Evolutionary conservation across 2,329 filamentous ascomycete genomes (phyloP).

Genomic region (Chaetomium globosum): DNA sequence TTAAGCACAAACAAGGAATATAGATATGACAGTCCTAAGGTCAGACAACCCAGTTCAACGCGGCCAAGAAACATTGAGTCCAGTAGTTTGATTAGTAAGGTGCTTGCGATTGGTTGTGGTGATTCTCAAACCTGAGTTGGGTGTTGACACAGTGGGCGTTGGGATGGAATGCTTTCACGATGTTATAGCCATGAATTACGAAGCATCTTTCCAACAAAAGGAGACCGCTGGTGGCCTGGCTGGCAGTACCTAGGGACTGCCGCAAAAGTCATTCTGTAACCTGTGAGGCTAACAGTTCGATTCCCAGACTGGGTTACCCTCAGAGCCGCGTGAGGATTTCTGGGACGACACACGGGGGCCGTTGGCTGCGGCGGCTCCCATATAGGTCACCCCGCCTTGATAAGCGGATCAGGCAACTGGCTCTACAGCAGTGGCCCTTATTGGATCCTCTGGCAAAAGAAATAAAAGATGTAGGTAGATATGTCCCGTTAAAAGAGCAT

Average conservation of each 20-base stretch:
- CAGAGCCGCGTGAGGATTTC: conserved; percentile 5
- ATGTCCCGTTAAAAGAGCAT: too few relatives aligned
- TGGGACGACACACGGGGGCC: not conserved
- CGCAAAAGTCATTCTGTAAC: not conserved
- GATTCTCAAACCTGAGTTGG: not conserved
- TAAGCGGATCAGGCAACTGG: too few relatives aligned
- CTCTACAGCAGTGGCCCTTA: too few relatives aligned
- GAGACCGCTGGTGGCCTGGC: conserved; percentile 17
- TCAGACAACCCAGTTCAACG: too few relatives aligned
- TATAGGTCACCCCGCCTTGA: too few relatives aligned
- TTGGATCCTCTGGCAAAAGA: too few relatives aligned
- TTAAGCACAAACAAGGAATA: too few relatives aligned
- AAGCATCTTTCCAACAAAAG: not conserved
- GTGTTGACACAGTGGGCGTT: not conserved
- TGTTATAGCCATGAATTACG: not conserved
- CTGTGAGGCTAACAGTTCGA: conserved; percentile 7
- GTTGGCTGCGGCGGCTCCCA: too few relatives aligned
- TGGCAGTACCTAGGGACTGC: not conserved
- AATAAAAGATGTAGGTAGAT: too few relatives aligned
- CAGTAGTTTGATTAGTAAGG: too few relatives aligned
- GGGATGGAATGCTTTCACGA: not conserved
- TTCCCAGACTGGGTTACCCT: not conserved
- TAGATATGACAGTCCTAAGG: too few relatives aligned
- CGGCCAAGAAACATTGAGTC: too few relatives aligned
- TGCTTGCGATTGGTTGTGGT: not conserved